These are phyloP conservation scores for Claviceps paspali DNA, from an alignment of 2,329 filamentous ascomycete species.

Conservation along the genomic window DNA sequence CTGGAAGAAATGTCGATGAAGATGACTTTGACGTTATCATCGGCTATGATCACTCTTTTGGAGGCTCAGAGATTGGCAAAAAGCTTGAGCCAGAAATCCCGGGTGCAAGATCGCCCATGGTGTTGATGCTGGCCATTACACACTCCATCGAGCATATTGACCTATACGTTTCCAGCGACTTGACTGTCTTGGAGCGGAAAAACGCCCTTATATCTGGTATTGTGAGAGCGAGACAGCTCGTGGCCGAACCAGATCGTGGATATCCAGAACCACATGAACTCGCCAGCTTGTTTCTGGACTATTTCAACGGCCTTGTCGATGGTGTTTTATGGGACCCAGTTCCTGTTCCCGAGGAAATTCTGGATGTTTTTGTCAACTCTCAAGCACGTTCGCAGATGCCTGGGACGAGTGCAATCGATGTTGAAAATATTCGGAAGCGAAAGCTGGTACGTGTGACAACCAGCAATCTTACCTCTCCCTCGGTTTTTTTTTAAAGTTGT, in stretches of 20 bases:
- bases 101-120: constrained; percentile 21
- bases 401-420: constrained; percentile 8
- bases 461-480: too few relatives aligned
- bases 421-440: constrained; percentile 27
- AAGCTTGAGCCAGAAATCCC: constrained; percentile 3
- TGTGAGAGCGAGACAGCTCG: constrained; percentile 20
- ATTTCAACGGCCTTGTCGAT: constrained; percentile 23
- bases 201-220: constrained; percentile 27
- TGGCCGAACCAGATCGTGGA: constrained; percentile 25
- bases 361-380: constrained; percentile 30
- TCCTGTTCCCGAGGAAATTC: constrained; percentile 29
- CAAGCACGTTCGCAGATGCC: constrained; percentile 19
- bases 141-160: constrained; percentile 42
- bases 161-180: constrained; percentile 23
- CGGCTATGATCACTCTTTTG: constrained; percentile 37
- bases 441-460: constrained; percentile 27
- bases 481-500: too few relatives aligned
- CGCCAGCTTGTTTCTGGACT: constrained; percentile 31
- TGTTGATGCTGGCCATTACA: constrained; percentile 32
- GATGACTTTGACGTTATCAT: constrained; percentile 34
- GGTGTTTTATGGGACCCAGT: constrained; percentile 31
- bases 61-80: constrained; percentile 15
- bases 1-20: constrained; percentile 22
- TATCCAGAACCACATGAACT: constrained; percentile 28
- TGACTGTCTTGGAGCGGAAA: constrained; percentile 28